Conservation (phyloP, 441 rosid genomes). For the Populus hybrid region DNA sequence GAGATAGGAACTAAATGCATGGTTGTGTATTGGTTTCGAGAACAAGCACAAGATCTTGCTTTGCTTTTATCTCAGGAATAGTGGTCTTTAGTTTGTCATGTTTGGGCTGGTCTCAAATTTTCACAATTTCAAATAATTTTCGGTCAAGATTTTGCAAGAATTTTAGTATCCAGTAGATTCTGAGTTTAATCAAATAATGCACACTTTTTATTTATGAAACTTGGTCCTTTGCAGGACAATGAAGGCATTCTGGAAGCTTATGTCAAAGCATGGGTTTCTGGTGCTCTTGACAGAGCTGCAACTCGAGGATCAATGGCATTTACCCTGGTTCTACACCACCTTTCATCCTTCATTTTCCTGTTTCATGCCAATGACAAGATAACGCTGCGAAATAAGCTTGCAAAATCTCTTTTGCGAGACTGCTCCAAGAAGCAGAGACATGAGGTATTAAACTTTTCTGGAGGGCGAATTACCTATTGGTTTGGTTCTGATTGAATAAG, state of each 20-base stretch:
- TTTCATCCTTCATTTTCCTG: constrained; percentile 60
- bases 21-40: neutral
- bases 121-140: neutral
- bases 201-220: neutral
- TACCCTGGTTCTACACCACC: constrained; percentile 60
- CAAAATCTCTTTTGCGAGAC: constrained; percentile 68
- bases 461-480: neutral
- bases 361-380: constrained; percentile 23
- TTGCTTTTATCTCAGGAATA: neutral
- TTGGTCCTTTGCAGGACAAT: constrained; percentile 46
- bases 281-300: constrained; percentile 77
- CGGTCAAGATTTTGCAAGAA: neutral
- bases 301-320: constrained; percentile 61
- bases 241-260: constrained; percentile 73
- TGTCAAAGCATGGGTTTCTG: constrained; percentile 73
- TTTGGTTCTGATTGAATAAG: neutral
- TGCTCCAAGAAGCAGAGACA: constrained; percentile 56
- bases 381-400: constrained; percentile 53
- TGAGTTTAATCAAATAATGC: neutral
- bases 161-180: neutral
- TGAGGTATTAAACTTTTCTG: constrained; percentile 46
- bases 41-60: neutral
- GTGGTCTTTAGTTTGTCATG: neutral
- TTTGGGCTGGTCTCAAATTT: neutral
- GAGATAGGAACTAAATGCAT: neutral